Percentiles rank a stretch among this genome's conserved stretches.
These are phyloP conservation scores for Ustilago curta DNA, from an alignment of 1,284 basidiomycete genomes.

Conservation along the genomic window DNA sequence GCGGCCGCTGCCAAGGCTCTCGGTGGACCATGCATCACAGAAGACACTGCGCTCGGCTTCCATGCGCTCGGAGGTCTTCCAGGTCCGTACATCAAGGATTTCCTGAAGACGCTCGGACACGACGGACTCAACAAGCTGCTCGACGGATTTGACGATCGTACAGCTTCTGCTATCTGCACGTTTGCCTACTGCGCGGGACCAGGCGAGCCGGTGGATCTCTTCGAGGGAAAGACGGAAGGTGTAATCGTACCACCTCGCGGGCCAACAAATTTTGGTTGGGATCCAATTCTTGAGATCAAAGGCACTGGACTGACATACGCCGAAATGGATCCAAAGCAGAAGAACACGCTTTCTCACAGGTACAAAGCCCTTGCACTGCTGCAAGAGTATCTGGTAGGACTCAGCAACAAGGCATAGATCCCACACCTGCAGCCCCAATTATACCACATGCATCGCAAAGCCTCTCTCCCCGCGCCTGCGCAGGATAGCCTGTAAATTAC, in stretches of 20 bases:
- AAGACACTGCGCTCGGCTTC: constrained; percentile 94
- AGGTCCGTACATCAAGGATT: constrained; percentile 94
- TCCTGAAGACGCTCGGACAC: constrained; percentile 52
- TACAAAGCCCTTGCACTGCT: constrained; percentile 88
- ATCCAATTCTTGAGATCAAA: constrained; percentile 83
- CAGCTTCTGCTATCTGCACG: constrained; percentile 91
- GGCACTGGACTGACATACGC: constrained; percentile 72
- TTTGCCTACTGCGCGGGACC: constrained; percentile 82
- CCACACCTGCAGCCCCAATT: too few relatives aligned
- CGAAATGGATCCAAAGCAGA: constrained; percentile 62
- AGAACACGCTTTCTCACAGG: constrained; percentile 79
- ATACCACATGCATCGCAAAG: too few relatives aligned
- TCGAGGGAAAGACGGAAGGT: constrained; percentile 90
- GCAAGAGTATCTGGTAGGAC: constrained; percentile 74
- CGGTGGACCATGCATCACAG: constrained; percentile 89
- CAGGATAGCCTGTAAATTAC: too few relatives aligned
- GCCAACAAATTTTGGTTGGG: constrained; percentile 84
- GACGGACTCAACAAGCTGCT: constrained; percentile 87
- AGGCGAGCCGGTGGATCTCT: constrained; percentile 72
- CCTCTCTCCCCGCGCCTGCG: too few relatives aligned
- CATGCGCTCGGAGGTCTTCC: constrained; percentile 89
- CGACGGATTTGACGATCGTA: constrained; percentile 82
- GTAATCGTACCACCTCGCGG: constrained; percentile 88
- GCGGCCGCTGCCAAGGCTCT: constrained; percentile 77
- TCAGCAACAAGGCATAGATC: constrained; percentile 7